Evolutionary conservation across 2,329 filamentous ascomycete genomes (phyloP).

Genomic region (Capronia epimyces): DNA sequence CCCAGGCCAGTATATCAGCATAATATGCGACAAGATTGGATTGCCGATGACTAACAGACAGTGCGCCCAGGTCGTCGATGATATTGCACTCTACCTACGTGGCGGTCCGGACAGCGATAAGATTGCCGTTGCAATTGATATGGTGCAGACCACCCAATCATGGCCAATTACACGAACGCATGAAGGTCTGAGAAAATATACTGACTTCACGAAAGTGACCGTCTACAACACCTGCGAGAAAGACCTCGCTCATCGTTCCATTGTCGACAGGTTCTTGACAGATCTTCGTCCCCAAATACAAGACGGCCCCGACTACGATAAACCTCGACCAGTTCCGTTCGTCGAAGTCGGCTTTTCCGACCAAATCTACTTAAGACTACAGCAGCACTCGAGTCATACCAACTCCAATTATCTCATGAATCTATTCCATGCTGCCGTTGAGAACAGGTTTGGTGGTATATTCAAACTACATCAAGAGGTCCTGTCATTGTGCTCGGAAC

Average conservation of each 20-base stretch:
- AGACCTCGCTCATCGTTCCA: background rate
- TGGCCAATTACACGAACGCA: background rate
- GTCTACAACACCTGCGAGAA: background rate
- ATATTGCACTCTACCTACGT: background rate
- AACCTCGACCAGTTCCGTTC: background rate
- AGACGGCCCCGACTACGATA: background rate
- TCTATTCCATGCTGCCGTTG: background rate
- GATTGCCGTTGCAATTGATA: background rate
- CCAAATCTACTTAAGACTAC: background rate
- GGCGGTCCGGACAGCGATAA: background rate
- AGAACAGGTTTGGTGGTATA: background rate
- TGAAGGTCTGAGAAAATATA: background rate
- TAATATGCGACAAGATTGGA: background rate
- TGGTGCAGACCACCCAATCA: background rate
- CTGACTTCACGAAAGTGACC: background rate
- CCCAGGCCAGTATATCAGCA: background rate
- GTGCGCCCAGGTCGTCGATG: background rate
- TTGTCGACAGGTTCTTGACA: no score
- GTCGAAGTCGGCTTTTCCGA: background rate
- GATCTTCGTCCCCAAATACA: no score
- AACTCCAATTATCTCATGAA: background rate
- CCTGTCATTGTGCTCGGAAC: background rate
- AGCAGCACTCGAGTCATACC: background rate
- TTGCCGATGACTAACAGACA: background rate
- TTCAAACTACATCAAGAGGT: background rate